Evolutionary conservation across 148 eudicot species (phyloP).

Genomic region (Mesembryanthemum crystallinum): DNA sequence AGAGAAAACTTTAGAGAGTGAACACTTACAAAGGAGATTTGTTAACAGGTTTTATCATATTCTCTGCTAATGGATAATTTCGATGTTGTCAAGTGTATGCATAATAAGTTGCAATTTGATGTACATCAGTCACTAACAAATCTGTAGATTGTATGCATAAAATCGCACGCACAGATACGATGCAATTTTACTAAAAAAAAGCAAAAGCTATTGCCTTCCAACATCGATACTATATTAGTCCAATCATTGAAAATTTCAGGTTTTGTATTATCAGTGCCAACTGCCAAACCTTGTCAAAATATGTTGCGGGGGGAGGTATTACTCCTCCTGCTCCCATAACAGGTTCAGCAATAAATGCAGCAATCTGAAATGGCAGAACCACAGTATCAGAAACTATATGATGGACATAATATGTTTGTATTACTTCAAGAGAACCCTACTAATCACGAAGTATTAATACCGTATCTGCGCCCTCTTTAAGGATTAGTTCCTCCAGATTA

Average conservation of each 20-base stretch:
- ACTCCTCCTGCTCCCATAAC: constrained; percentile 99
- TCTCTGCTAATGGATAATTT: background rate
- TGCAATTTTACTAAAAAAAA: too few relatives aligned
- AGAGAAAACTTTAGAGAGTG: background rate
- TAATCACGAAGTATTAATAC: constrained; percentile 33
- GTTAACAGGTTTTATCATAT: background rate
- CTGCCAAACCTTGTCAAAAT: constrained; percentile 74
- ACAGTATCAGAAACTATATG: background rate
- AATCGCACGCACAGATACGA: background rate
- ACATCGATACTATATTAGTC: background rate
- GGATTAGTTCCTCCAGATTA: constrained; percentile 85
- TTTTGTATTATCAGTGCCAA: background rate
- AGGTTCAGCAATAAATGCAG: constrained; percentile 99
- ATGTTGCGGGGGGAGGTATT: constrained; percentile 87
- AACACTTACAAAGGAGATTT: background rate
- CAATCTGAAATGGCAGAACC: constrained; percentile 55
- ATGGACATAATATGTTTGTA: constrained; percentile 6
- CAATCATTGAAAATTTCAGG: constrained; percentile 4
- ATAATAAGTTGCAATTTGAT: background rate
- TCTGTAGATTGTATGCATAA: background rate
- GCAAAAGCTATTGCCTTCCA: background rate
- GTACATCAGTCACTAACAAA: background rate
- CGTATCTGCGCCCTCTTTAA: constrained; percentile 96
- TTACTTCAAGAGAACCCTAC: background rate
- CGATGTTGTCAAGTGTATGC: background rate